These are phyloP conservation scores for Mollisia scopiformis DNA, from an alignment of 2,329 filamentous ascomycete genomes.

Conservation along the genomic window DNA sequence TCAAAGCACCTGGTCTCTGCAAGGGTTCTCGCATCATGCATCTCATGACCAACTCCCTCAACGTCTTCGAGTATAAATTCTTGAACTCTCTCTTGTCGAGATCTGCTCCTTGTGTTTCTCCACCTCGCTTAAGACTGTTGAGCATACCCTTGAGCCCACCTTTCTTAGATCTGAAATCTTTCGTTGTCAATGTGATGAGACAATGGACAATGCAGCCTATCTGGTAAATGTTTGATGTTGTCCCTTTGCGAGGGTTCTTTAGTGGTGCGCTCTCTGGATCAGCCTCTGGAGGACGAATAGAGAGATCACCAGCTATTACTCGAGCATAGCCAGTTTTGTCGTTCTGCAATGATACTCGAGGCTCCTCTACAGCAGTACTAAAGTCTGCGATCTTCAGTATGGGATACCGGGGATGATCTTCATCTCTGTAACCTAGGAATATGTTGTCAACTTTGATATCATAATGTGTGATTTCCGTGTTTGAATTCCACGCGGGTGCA, in stretches of 20 bases:
- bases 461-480: slow-evolving; percentile 3
- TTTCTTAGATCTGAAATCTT: not conserved
- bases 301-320: not conserved
- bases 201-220: slow-evolving; percentile 3
- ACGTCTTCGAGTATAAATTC: not conserved
- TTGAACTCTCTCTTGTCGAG: not conserved
- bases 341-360: not conserved
- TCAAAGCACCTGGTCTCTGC: not conserved
- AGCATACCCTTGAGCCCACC: not conserved
- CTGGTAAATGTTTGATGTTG: slow-evolving; percentile 1
- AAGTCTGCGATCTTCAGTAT: not conserved
- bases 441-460: not conserved
- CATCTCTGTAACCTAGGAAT: not conserved
- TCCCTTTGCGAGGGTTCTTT: not conserved
- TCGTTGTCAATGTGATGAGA: not conserved
- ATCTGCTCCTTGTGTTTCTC: not conserved
- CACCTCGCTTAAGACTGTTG: not conserved
- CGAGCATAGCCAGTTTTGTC: not conserved
- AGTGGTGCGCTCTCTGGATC: not conserved
- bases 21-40: slow-evolving; percentile 1
- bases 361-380: not conserved
- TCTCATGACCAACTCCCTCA: slow-evolving; percentile 4
- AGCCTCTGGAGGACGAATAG: not conserved
- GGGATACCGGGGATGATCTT: not conserved
- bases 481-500: not conserved